Conservation (phyloP, 768 basidiomycete species). For the Auricularia heimuer region DNA sequence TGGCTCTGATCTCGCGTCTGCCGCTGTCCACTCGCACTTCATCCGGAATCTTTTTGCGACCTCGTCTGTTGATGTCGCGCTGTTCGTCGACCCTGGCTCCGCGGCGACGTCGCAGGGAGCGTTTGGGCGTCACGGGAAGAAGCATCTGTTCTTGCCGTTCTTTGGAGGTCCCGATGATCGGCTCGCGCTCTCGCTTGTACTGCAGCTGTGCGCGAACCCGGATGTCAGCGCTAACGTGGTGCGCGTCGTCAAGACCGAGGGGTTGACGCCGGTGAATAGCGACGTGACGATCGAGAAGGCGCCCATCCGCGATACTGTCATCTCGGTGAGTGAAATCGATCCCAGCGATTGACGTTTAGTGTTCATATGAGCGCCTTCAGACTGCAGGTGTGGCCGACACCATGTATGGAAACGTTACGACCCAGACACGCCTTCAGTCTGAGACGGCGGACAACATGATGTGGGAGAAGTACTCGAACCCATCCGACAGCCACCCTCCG, state of each 20-base stretch:
- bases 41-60: slow-evolving; percentile 73
- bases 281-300: neutral
- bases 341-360: slow-evolving; percentile 3
- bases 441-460: slow-evolving; percentile 73
- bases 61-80: slow-evolving; percentile 64
- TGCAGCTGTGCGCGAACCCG: slow-evolving; percentile 63
- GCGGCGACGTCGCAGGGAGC: slow-evolving; percentile 17
- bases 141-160: slow-evolving; percentile 80
- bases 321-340: slow-evolving; percentile 4
- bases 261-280: slow-evolving; percentile 9
- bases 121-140: slow-evolving; percentile 22
- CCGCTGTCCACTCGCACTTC: slow-evolving; percentile 68
- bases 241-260: slow-evolving; percentile 39
- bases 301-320: slow-evolving; percentile 2
- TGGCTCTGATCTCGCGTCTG: slow-evolving; percentile 37
- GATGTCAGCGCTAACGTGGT: slow-evolving; percentile 65
- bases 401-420: slow-evolving; percentile 53
- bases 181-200: slow-evolving; percentile 66
- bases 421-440: slow-evolving; percentile 60
- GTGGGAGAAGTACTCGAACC: slow-evolving; percentile 54
- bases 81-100: slow-evolving; percentile 73
- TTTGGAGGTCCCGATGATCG: slow-evolving; percentile 94
- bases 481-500: slow-evolving; percentile 18
- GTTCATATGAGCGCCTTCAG: slow-evolving; percentile 19
- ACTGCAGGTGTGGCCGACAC: slow-evolving; percentile 53